Evolutionary conservation across 768 basidiomycete genomes (phyloP), one percentile per base, ranked within the genome.

Genomic region (Russula griseocarnosa): DNA sequence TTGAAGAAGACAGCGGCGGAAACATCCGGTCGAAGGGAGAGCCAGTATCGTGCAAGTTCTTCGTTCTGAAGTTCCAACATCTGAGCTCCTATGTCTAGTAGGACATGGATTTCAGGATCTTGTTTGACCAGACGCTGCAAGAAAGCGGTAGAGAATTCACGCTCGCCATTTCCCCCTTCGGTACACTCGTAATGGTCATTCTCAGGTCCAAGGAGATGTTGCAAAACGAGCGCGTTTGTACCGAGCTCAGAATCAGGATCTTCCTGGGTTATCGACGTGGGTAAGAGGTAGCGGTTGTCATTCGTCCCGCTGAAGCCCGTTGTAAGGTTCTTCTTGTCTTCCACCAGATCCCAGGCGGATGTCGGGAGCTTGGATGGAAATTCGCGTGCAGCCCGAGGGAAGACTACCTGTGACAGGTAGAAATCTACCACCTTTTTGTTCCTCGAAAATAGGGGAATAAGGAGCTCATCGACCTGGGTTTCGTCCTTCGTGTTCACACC

Each of bases 101-200:
- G 46, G 10, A 47, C 46, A 10, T 22, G 9, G 22, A 47, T 22
- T 47, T 47, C 46, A 47, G 46, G 46, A 13, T 47, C 46, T 10
- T 47, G n/a, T 1, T 47, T 3, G 11, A 47, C 46, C n/a, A 47
- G 22, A 22, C 46, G 46, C 13, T 22, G 46, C 46, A 47, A 22
- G 22, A 47, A 47, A 47, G 46, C 46, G 22, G 46, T 22, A 47
- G 46, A 47, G n/a, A 47, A 47, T 22, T 47, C 46, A 22, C 46
- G 46, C 46, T 47, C 46, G 10, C 46, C 46, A 10, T 47, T 13
- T 11, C 13, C 46, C 46, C 46, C 46, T 47, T 47, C 46, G 46
- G 46, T 47, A 47, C 46, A 47, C 46, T 47, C 46, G 46, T 47
- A 47, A 47, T 47, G 46, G 46, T 47, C 22, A 47, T 47, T 47